phyloP scores from a whole-genome alignment of 352 stramenopile species.

The Globisporangium parvum region DNA sequence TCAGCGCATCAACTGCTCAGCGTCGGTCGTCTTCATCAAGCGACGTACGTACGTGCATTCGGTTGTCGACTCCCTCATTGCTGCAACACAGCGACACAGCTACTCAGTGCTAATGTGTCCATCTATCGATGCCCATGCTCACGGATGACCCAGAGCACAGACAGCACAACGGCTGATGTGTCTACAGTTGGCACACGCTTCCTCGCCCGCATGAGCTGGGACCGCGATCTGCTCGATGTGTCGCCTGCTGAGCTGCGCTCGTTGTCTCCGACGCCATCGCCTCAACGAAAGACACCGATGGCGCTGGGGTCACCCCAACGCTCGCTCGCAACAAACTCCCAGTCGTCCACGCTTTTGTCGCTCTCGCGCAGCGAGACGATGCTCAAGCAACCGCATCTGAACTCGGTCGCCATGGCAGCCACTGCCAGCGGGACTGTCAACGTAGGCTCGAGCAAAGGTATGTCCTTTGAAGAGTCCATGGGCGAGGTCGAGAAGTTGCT shows the following conservation, averaged over 20 bases:
- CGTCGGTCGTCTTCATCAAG: background rate
- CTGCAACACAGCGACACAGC: no score
- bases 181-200: slow-evolving; percentile 12
- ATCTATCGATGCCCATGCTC: background rate
- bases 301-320: background rate
- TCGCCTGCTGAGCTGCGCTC: background rate
- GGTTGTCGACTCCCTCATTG: no score
- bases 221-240: slow-evolving; percentile 38
- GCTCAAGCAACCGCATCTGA: slow-evolving; percentile 4
- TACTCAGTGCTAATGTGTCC: background rate
- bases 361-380: slow-evolving; percentile 1
- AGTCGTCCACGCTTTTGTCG: background rate
- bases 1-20: background rate
- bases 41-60: background rate
- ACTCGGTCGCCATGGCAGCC: background rate
- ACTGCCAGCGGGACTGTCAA: background rate
- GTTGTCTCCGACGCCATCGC: background rate
- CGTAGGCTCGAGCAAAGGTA: background rate
- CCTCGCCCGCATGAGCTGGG: slow-evolving; percentile 51
- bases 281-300: background rate
- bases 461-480: slow-evolving; percentile 38
- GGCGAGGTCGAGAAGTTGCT: slow-evolving; percentile 48
- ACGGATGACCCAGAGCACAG: background rate
- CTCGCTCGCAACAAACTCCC: background rate
- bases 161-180: background rate